Base-by-base conservation (phyloP, 2,329 filamentous ascomycete genomes). In the Decorospora gaudefroyi region DNA sequence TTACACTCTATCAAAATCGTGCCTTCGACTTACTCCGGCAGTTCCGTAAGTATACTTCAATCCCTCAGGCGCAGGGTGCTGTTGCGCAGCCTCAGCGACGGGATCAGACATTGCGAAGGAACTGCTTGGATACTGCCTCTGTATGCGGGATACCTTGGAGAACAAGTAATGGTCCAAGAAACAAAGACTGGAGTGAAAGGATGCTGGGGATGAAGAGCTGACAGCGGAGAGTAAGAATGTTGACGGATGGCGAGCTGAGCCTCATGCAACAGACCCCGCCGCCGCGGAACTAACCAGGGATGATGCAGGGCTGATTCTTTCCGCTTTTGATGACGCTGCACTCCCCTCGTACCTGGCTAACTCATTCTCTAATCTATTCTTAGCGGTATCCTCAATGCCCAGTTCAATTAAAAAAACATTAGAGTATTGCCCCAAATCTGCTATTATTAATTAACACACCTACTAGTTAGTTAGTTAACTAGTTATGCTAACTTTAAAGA, bases 11-110 rank as follows among this genome's bases (percentile, higher is more conserved):
- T n/a, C n/a, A n/a, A n/a, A 27, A 33, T 33, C 19, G 31, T 42
- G n/a, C 40, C 8, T 19, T 4, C 6, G 5, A 75, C 80, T 70
- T 74, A 83, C 81, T 29, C 71, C 71, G 38, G 71, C 71, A 18
- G 71, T 73, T 36, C 71, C 71, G 55, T 73, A 73, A 11, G 67
- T 65, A 46, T 72, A 73, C 8, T 61, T 51, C 12, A 64, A 51
- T 1, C 65, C 65, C 45, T 70, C 61, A 29, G 68, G 67, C 43
- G 69, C 66, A 33, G 69, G 68, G 57, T 71, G 68, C 55, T 66
- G 63, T 49, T 57, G 48, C 31, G 59, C 64, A 35, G 59, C 65
- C 28, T 59, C 60, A 38, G 55, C 61, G 42, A 69, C 65, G 18
- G 60, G 42, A 46, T 65, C 59, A 23, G 63, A 62, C 66, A 69